phyloP scores from a whole-genome alignment of 2,329 filamentous ascomycete genomes.

The Fusarium dimerum region DNA sequence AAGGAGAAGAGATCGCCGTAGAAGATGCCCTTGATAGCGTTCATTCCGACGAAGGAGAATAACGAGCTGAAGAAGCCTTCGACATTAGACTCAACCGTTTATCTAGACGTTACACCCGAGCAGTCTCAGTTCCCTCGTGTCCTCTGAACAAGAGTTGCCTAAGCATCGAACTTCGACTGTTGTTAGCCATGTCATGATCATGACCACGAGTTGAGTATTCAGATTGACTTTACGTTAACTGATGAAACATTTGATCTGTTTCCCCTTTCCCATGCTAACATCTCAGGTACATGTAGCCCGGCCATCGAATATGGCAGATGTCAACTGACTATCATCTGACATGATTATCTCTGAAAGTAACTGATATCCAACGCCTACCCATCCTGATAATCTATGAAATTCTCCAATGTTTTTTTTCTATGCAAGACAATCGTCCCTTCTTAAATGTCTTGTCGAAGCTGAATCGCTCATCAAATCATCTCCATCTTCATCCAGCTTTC shows the following conservation, averaged over 20 bases:
- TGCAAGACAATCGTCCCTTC: slow-evolving; percentile 22
- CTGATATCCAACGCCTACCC: neutral
- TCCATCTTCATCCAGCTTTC: slow-evolving; percentile 21
- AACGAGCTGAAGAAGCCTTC: neutral
- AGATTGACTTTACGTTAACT: no score
- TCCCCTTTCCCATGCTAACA: no score
- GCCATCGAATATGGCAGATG: neutral
- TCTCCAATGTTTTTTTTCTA: neutral
- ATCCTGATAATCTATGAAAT: neutral
- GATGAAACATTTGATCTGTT: no score
- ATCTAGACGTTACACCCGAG: neutral
- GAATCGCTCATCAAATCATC: slow-evolving; percentile 22
- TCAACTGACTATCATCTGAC: neutral
- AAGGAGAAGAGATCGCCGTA: no score
- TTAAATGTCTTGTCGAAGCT: slow-evolving; percentile 22
- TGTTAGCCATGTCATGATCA: no score
- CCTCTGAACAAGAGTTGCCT: neutral
- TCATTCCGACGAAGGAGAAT: neutral
- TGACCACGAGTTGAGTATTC: no score
- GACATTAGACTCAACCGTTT: neutral
- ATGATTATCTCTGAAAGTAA: neutral
- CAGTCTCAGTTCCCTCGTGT: neutral
- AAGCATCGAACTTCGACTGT: no score
- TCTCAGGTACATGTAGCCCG: no score
- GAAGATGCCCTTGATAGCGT: no score